Percentiles rank a stretch among this genome's conserved stretches.
These are phyloP conservation scores for Picea abies DNA, from an alignment of 83 land plant species.

Conservation along the genomic window DNA sequence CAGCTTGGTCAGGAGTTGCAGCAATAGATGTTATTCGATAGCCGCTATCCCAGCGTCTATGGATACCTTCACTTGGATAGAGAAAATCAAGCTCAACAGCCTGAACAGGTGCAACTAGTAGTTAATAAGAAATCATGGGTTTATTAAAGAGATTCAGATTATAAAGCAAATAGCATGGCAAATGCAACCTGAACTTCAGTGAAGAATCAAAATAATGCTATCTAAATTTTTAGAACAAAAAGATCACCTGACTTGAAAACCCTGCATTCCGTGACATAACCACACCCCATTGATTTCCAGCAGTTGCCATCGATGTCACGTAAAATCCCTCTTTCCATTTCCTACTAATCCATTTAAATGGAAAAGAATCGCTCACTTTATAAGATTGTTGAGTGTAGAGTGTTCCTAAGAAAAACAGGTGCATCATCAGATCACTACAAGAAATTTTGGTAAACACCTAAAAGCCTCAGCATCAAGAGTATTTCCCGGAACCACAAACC, in stretches of 20 bases:
- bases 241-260: slow-evolving; percentile 31
- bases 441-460: no score
- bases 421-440: slow-evolving; percentile 3
- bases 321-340: slow-evolving; percentile 40
- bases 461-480: no score
- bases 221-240: not conserved
- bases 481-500: no score
- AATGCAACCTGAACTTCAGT: no score
- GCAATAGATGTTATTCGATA: slow-evolving; percentile 53
- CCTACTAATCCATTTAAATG: slow-evolving; percentile 34
- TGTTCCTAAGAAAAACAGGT: slow-evolving; percentile 22
- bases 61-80: slow-evolving; percentile 68
- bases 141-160: not conserved
- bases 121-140: not conserved
- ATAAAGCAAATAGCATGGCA: not conserved
- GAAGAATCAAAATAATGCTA: not conserved
- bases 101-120: not conserved
- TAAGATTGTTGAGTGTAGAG: slow-evolving; percentile 41
- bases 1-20: slow-evolving; percentile 63
- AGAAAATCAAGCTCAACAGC: slow-evolving; percentile 53
- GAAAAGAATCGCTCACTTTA: slow-evolving; percentile 32
- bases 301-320: slow-evolving; percentile 48
- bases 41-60: slow-evolving; percentile 54
- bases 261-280: slow-evolving; percentile 50
- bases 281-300: slow-evolving; percentile 40